These are phyloP conservation scores for Ascosphaera apis DNA, from an alignment of 2,329 filamentous ascomycete species.

Conservation along the genomic window DNA sequence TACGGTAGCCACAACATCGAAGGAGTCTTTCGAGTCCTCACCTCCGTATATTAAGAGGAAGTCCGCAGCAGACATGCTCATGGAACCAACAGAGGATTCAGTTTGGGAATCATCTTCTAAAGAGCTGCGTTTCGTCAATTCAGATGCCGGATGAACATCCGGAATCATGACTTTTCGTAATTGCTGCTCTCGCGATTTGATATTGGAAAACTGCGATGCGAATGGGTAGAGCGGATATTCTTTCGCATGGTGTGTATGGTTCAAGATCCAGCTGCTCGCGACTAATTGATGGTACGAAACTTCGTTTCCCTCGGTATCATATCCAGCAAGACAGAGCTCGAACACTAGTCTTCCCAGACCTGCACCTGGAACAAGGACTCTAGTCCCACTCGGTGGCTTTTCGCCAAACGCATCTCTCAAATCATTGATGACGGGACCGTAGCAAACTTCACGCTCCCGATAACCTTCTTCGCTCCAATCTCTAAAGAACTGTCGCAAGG, in stretches of 20 bases:
- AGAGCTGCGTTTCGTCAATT: conserved; percentile 21
- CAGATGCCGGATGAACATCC: conserved; percentile 48
- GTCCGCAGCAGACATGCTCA: conserved; percentile 86
- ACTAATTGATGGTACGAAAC: conserved; percentile 95
- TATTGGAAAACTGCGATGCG: conserved; percentile 72
- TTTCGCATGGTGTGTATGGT: conserved; percentile 30
- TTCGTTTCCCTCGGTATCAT: conserved; percentile 66
- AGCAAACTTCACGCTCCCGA: conserved; percentile 52
- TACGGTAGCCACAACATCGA: conserved; percentile 67
- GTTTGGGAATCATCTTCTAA: conserved; percentile 6
- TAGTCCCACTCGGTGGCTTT: conserved; percentile 22
- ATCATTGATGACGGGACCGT: conserved; percentile 46
- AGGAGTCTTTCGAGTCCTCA: conserved; percentile 34
- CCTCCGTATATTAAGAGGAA: conserved; percentile 69
- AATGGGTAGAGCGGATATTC: conserved; percentile 65
- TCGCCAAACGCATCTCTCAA: conserved; percentile 29
- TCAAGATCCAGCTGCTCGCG: conserved; percentile 41
- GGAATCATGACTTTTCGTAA: conserved; percentile 51
- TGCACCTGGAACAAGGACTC: conserved; percentile 69
- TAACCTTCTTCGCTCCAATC: conserved; percentile 74
- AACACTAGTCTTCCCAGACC: conserved; percentile 76
- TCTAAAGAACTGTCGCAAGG: conserved; percentile 77
- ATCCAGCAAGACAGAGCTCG: conserved; percentile 55
- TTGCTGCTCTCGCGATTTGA: conserved; percentile 49
- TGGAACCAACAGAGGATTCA: conserved; percentile 43